Evolutionary conservation across 2,329 filamentous ascomycete species (phyloP), one percentile per base, ranked within the genome.

Genomic region (Alternaria solani): DNA sequence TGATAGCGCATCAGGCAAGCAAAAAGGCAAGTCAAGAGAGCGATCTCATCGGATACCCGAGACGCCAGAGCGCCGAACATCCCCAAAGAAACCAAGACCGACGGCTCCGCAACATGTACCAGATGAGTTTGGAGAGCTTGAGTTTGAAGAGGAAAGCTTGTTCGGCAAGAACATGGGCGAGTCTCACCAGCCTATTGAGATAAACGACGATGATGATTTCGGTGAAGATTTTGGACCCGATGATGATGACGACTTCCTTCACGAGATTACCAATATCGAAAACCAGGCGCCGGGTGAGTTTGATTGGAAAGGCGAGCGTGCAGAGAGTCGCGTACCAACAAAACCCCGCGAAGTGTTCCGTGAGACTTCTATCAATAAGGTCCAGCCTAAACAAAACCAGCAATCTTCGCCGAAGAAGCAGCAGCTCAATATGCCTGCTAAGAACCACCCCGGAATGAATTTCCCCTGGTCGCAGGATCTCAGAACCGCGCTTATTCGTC

Each of bases 401-500:
- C 67, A 64, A 26, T 20, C 52, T 32, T 75, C 75, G 25, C 75
- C 75, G 9, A 70, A 71, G 56, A 77, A 76, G 36, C 49, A 72
- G 18, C 65, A 69, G 14, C 53, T 68, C 26, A 67, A 63, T 44
- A 69, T 69, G 58, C 65, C 67, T 36, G 70, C 67, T 3, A 75
- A 73, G 65, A 75, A 71, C n/a, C 62, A 70, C 70, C 83, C 89
- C 6, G 73, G 72, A 5, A 75, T 76, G 75, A 73, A 71, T 20
- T 68, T 70, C 71, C 83, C 88, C 5, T 99, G 96, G 95, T 97
- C 94, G 16, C 84, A 86, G 43, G 94, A 98, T 69, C 91, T 99
- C 25, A 90, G 89, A 66, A 85, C 83, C 55, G 91, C 89, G n/a
- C 81, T 99, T 65, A 92, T 91, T 71, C 89, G 94, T 69, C 86